Base-by-base conservation (phyloP, 306 rosid species). In the Fragaria nilgerrensis region DNA sequence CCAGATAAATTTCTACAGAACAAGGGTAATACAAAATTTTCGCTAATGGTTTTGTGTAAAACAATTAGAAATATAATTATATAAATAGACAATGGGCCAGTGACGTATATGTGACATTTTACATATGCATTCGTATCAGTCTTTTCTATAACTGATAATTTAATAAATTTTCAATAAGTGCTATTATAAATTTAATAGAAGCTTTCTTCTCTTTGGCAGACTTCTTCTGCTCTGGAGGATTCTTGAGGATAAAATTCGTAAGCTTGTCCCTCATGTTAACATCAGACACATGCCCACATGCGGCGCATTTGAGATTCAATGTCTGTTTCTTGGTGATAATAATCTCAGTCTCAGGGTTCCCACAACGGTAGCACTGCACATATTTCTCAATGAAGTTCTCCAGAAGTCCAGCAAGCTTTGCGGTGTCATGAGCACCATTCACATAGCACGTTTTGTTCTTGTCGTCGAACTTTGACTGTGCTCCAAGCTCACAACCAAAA, bases 201-300 rank as follows among this genome's bases (percentile, higher is more conserved):
- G n/a, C n/a, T 80, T 90, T 92, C 88, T 87, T 92, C 82, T 90
- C 95, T 64, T 90, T 92, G 14, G 90, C 85, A n/a, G 86, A 81
- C 81, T 88, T 92, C 86, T 90, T 90, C 70, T 81, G 87, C 79
- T 88, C 95, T 1, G 91, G 95, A 43, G 95, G 93, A 66, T 92
- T 92, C 88, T 92, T 92, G 32, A 92, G 74, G 41, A 92, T 92
- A 72, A 92, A 92, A 39, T 93, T 79, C 0, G 95, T 92, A 44
- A 92, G 91, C 81, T 92, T 92, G 86, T 88, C 90, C 79, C 97
- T 88, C 93, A 92, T 89, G 72, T 92, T 94, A 52, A 89, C 91
- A 82, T 90, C 95, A 7, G 97, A 92, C 43, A 92, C 37, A 72
- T 81, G 86, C 41, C 97, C 97, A 78, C 97, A 92, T 0, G 97